phyloP scores from a whole-genome alignment of 768 basidiomycete genomes.

The Tulasnella sp. region DNA sequence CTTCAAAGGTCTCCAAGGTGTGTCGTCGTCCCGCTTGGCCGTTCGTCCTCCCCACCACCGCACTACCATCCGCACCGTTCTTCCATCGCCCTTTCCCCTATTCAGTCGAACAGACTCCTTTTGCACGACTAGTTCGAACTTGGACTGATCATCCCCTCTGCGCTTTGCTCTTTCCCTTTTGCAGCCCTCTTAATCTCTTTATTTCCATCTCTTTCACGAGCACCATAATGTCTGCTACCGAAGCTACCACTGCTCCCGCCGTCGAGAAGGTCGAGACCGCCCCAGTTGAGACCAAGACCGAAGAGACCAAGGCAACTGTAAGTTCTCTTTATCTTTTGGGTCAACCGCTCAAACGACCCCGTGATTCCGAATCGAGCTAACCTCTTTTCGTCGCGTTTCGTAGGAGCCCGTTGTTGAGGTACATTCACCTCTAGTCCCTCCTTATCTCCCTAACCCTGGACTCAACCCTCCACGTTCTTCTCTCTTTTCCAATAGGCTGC shows the following conservation, averaged over 20 bases:
- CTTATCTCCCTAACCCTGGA: slow-evolving; percentile 3
- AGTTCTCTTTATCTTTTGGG: slow-evolving; percentile 26
- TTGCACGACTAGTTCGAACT: slow-evolving; percentile 21
- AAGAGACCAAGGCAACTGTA: slow-evolving; percentile 49
- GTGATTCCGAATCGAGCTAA: slow-evolving; percentile 14
- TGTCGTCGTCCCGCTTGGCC: background rate
- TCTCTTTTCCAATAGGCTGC: slow-evolving; percentile 37
- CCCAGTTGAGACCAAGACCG: slow-evolving; percentile 58
- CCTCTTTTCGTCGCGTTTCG: slow-evolving; percentile 25
- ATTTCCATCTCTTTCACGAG: slow-evolving; percentile 24
- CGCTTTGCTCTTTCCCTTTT: slow-evolving; percentile 43
- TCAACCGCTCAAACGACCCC: slow-evolving; percentile 9
- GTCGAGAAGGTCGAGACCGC: slow-evolving; percentile 56
- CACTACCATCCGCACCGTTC: slow-evolving; percentile 46
- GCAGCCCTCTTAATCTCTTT: slow-evolving; percentile 52
- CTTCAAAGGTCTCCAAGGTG: slow-evolving; percentile 40
- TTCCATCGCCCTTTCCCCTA: slow-evolving; percentile 56
- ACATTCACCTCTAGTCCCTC: slow-evolving; percentile 18
- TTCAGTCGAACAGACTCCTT: slow-evolving; percentile 36
- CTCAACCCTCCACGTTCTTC: background rate
- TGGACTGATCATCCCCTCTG: slow-evolving; percentile 32
- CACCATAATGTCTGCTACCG: slow-evolving; percentile 72
- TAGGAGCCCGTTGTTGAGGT: slow-evolving; percentile 45
- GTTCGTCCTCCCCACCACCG: background rate
- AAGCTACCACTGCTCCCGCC: slow-evolving; percentile 47